Evolutionary conservation across 2,329 filamentous ascomycete genomes (phyloP), one percentile per base, ranked within the genome.

Genomic region (Pestalotiopsis sp.): DNA sequence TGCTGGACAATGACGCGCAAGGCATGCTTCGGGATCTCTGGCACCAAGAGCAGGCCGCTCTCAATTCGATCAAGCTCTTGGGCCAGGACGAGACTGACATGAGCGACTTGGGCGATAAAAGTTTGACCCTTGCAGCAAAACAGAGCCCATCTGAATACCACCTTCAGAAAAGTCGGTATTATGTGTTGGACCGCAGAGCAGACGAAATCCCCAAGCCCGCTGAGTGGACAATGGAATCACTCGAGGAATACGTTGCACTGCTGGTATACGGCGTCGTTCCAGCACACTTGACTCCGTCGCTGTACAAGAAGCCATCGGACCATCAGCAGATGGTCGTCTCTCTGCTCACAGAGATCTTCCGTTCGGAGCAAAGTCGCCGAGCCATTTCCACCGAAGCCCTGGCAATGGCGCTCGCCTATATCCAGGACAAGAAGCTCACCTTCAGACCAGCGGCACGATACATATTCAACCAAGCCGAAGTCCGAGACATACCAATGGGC

Each of bases 301-400:
- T 78, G 56, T 78, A 78, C 59, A 61, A 49, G 27, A 39, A 36
- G 0, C 69, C 66, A 4, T 67, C 68, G 13, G 64, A 73, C 41
- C 77, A 78, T 56, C 75, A 78, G 63, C 64, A 71, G n/a, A 74
- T 70, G 4, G 77, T 79, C 4, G 68, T 74, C 27, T 67, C 70
- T 7, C 65, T 78, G 9, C 73, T 79, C 9, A 62, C 72, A 4
- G 58, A 70, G 3, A 45, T 76, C 14, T 78, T 79, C 45, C 69
- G 66, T 20, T 75, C 74, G 14, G 71, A 74, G 45, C 56, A 73
- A 2, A 68, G 71, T n/a, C 73, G 69, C 59, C 25, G 66, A 4
- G 68, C 68, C 9, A 61, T 73, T 3, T 76, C 78, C 4, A 56
- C 73, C 2, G 71, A 74, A n/a, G 74, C 76, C 25, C 65, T 78